Percentiles rank a stretch among this genome's conserved stretches.
Evolutionary conservation across 139 green algal genomes (phyloP).

Genomic region (Edaphochlamys debaryana): DNA sequence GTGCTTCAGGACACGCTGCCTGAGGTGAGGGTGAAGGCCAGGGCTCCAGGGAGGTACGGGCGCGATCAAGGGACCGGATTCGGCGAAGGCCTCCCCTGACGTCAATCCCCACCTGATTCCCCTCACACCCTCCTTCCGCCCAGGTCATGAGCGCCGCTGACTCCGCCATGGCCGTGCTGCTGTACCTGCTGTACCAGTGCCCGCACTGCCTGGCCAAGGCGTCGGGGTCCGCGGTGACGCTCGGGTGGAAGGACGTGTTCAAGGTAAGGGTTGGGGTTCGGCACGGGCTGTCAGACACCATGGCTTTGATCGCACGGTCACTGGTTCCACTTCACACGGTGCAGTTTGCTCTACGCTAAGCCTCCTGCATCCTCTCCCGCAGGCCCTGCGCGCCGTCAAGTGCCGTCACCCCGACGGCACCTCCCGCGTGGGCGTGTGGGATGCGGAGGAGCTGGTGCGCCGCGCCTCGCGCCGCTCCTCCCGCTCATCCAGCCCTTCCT

Average conservation of each 20-base stretch:
- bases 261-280: no score
- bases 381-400: conserved; percentile 28
- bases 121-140: no score
- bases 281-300: neutral
- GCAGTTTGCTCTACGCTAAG: no score
- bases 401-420: conserved; percentile 23
- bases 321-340: no score
- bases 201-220: conserved; percentile 20
- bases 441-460: conserved; percentile 16
- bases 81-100: no score
- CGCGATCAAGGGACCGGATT: no score
- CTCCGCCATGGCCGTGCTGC: conserved; percentile 25
- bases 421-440: conserved; percentile 16
- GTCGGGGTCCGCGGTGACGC: neutral
- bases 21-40: neutral
- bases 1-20: conserved; percentile 5
- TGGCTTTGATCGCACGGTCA: no score
- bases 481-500: neutral
- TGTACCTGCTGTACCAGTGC: conserved; percentile 35
- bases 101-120: no score
- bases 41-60: no score
- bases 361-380: no score
- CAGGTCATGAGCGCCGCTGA: conserved; percentile 5
- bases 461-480: neutral
- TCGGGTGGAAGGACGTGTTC: conserved; percentile 40